Evolutionary conservation across 2,329 filamentous ascomycete genomes (phyloP).

Genomic region (Colletotrichum acutatum): DNA sequence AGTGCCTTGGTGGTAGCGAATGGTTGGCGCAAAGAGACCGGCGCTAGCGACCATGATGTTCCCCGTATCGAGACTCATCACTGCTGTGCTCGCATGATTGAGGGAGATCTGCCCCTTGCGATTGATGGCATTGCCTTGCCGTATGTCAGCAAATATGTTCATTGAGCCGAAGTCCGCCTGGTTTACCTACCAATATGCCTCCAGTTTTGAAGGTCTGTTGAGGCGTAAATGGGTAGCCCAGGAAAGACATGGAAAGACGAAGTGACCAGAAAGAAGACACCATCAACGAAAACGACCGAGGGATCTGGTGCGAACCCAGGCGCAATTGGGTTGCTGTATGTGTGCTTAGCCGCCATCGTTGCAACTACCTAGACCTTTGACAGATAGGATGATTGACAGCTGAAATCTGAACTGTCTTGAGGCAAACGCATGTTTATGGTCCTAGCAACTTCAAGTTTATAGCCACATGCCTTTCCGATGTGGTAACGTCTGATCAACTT

Average conservation of each 20-base stretch:
- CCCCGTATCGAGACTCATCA: slow-evolving; percentile 19
- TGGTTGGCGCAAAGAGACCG: slow-evolving; percentile 41
- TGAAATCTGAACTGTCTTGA: too few species aligned
- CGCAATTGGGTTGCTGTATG: slow-evolving; percentile 43
- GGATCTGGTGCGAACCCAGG: slow-evolving; percentile 47
- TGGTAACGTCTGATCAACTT: too few species aligned
- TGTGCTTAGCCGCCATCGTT: too few species aligned
- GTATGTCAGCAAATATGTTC: too few species aligned
- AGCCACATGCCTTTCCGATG: too few species aligned
- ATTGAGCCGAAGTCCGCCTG: too few species aligned
- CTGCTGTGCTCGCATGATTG: not conserved
- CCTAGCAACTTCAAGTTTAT: too few species aligned
- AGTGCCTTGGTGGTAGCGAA: slow-evolving; percentile 37
- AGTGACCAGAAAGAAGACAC: slow-evolving; percentile 55
- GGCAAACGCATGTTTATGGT: too few species aligned
- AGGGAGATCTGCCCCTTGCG: slow-evolving; percentile 14
- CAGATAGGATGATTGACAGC: too few species aligned
- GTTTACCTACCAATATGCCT: slow-evolving; percentile 39
- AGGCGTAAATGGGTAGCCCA: slow-evolving; percentile 56
- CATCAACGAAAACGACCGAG: slow-evolving; percentile 42
- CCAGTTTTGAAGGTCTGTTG: slow-evolving; percentile 46
- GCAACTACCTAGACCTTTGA: too few species aligned
- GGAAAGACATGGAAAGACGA: slow-evolving; percentile 71
- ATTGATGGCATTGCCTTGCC: slow-evolving; percentile 23
- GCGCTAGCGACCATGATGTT: slow-evolving; percentile 14